Conservation (phyloP, 345 rosid species). For the Populus alba region DNA sequence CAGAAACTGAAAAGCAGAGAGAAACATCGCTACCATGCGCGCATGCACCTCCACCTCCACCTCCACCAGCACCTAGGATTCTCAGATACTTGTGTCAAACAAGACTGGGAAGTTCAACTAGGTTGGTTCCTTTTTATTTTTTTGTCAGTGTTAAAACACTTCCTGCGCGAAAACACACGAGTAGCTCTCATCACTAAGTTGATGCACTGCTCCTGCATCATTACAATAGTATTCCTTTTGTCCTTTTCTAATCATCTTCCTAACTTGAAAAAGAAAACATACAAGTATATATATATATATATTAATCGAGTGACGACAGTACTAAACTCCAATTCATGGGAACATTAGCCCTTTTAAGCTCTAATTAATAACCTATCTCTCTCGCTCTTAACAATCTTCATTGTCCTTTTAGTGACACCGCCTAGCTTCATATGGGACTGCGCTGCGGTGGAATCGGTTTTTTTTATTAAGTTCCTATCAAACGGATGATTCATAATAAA, state of each 20-base stretch:
- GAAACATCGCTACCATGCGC: conserved; percentile 9
- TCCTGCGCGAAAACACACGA: conserved; percentile 21
- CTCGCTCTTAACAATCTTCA: background rate
- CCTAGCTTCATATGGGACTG: no score
- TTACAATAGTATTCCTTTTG: conserved; percentile 7
- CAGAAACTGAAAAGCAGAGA: conserved; percentile 1
- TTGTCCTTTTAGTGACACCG: no score
- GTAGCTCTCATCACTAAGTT: conserved; percentile 9
- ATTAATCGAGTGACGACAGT: background rate
- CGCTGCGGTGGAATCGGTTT: no score
- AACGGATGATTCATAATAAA: no score
- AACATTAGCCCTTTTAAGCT: background rate
- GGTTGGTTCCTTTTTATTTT: background rate
- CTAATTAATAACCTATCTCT: background rate
- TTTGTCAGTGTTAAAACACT: conserved; percentile 4
- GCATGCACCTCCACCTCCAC: conserved; percentile 10
- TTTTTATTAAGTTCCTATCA: no score
- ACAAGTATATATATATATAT: no score
- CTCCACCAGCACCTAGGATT: conserved; percentile 18
- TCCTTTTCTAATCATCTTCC: conserved; percentile 3
- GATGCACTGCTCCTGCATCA: conserved; percentile 18
- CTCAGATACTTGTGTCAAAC: conserved; percentile 1
- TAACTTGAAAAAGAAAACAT: background rate
- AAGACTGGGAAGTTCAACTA: background rate
- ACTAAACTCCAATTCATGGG: background rate